Conservation (phyloP, 306 rosid species). For the Echinosophora koreensis region DNA sequence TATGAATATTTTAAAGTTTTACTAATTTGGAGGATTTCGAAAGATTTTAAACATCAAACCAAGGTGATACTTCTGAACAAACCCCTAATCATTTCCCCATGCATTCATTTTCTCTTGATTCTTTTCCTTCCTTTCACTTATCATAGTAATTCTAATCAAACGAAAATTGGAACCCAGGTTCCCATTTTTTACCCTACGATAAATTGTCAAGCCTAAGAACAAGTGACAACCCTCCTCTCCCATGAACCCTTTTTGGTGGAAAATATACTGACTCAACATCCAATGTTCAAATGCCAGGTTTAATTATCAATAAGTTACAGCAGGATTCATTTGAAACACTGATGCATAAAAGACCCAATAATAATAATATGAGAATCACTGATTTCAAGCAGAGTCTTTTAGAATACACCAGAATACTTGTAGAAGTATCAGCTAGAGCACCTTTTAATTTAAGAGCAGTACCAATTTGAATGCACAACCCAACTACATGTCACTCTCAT, state of each 20-base stretch:
- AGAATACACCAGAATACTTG: not conserved
- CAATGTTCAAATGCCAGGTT: not conserved
- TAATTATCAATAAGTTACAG: not conserved
- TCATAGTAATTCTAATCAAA: no score
- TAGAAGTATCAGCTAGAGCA: not conserved
- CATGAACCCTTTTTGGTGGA: not conserved
- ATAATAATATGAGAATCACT: not conserved
- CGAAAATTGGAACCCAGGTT: no score
- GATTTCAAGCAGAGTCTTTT: not conserved
- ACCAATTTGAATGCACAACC: not conserved
- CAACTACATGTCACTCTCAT: slow-evolving; percentile 38
- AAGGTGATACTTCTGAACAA: no score
- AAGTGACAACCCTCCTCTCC: no score
- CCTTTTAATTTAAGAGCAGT: not conserved
- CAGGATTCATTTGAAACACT: not conserved
- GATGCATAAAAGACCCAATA: not conserved
- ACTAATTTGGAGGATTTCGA: no score
- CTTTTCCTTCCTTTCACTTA: no score
- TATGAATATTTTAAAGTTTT: no score
- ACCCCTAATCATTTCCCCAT: no score
- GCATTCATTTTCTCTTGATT: no score
- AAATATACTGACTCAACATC: not conserved
- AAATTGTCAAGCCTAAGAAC: not conserved
- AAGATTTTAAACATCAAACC: no score
- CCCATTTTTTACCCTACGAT: no score